Percentiles rank a stretch among this genome's conserved stretches.
These are phyloP conservation scores for Penicillium paxilli DNA, from an alignment of 495 filamentous ascomycete genomes.

Conservation along the genomic window DNA sequence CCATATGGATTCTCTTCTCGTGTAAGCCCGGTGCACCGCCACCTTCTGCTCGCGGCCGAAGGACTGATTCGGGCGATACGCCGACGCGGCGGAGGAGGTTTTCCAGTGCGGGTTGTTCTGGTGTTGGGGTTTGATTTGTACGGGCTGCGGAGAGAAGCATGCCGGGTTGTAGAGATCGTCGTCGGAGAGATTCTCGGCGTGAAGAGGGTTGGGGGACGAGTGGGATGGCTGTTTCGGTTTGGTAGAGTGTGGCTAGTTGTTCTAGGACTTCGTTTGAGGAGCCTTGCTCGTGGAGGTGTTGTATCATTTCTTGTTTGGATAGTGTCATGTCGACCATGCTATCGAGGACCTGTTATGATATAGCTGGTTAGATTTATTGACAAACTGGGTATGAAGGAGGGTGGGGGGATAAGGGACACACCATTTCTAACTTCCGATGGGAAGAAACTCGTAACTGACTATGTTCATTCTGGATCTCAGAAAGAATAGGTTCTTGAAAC, in stretches of 20 bases:
- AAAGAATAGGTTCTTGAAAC: conserved; percentile 56
- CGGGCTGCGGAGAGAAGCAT: conserved; percentile 14
- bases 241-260: conserved; percentile 33
- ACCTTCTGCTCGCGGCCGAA: conserved; percentile 23
- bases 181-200: conserved; percentile 33
- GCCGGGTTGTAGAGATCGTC: conserved; percentile 26
- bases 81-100: conserved; percentile 41
- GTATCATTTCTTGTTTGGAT: conserved; percentile 30
- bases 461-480: conserved; percentile 35
- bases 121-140: conserved; percentile 19
- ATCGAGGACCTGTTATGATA: conserved; percentile 30
- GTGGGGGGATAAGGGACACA: conserved; percentile 20
- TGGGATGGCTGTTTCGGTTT: conserved; percentile 28
- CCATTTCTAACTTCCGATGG: conserved; percentile 36
- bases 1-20: conserved; percentile 32
- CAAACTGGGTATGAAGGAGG: not conserved
- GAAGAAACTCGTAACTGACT: conserved; percentile 29
- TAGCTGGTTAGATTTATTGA: conserved; percentile 3
- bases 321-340: conserved; percentile 37
- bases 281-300: conserved; percentile 32
- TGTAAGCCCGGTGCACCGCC: conserved; percentile 21
- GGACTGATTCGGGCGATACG: conserved; percentile 31
- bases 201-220: conserved; percentile 22
- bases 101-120: conserved; percentile 32
- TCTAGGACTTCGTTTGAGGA: conserved; percentile 40